phyloP scores from a whole-genome alignment of 2,329 filamentous ascomycete genomes.

The Tolypocladium tropicale region DNA sequence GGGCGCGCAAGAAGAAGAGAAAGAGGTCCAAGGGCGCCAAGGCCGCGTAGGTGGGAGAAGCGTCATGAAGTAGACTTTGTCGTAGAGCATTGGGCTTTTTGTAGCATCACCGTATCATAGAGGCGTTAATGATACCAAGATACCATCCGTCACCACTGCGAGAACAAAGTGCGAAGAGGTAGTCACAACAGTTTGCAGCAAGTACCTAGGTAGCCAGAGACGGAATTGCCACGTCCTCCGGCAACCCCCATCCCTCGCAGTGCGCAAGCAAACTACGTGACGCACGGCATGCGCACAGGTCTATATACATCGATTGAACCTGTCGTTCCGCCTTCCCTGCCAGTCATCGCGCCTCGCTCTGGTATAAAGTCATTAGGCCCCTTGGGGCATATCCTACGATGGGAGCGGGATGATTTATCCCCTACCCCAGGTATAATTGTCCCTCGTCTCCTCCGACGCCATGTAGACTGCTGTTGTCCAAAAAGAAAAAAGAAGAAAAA shows the following conservation, averaged over 20 bases:
- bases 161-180: too few species aligned
- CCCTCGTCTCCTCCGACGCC: neutral
- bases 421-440: neutral
- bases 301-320: neutral
- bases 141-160: neutral
- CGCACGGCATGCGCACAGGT: neutral
- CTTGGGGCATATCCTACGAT: too few species aligned
- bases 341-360: neutral
- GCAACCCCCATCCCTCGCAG: neutral
- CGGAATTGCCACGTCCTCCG: neutral
- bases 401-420: too few species aligned
- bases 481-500: neutral
- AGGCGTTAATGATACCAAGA: conserved; percentile 1
- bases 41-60: conserved; percentile 16
- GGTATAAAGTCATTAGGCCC: neutral
- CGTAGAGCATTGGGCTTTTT: neutral
- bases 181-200: rapidly evolving
- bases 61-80: neutral
- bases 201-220: neutral
- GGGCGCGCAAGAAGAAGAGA: conserved; percentile 35
- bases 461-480: neutral
- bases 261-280: too few species aligned
- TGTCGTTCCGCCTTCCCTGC: neutral
- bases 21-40: conserved; percentile 40
- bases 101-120: neutral